These are phyloP conservation scores for Annulohypoxylon maeteangense DNA, from an alignment of 495 filamentous ascomycete species.

Conservation along the genomic window DNA sequence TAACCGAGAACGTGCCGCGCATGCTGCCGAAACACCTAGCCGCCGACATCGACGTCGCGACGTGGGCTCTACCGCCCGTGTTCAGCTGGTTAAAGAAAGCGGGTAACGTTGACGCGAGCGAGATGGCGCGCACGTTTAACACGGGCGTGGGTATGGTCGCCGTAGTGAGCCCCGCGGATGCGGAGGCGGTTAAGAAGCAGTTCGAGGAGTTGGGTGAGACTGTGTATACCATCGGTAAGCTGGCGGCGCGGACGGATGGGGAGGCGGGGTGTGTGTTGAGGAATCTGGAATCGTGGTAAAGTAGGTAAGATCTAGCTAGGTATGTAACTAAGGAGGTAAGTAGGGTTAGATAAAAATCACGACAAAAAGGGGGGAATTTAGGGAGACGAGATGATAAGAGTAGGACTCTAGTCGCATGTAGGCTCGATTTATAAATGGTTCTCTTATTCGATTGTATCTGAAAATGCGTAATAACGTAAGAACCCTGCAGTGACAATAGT, in stretches of 20 bases:
- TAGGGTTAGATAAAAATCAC: conserved; percentile 15
- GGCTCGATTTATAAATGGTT: conserved; percentile 8
- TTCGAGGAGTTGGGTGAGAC: conserved; percentile 76
- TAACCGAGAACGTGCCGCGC: conserved; percentile 90
- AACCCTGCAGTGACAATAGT: not conserved
- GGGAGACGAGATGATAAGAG: not conserved
- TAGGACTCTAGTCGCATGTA: not conserved
- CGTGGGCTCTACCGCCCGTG: conserved; percentile 78
- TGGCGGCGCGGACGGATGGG: conserved; percentile 63
- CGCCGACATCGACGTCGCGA: conserved; percentile 76
- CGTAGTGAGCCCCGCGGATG: conserved; percentile 71
- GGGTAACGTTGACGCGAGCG: conserved; percentile 75
- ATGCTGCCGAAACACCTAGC: conserved; percentile 83
- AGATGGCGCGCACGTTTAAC: conserved; percentile 95
- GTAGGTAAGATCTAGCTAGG: not conserved
- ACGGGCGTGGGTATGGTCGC: conserved; percentile 92
- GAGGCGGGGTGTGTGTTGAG: conserved; percentile 74
- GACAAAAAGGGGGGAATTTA: not conserved
- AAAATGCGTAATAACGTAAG: conserved; percentile 5
- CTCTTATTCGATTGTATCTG: conserved; percentile 25
- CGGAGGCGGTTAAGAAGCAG: conserved; percentile 60
- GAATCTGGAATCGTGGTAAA: conserved; percentile 75
- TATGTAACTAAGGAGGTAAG: not conserved
- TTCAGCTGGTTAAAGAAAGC: conserved; percentile 84
- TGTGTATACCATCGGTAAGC: conserved; percentile 77